These are phyloP conservation scores for Sechiopsis laciniata DNA, from an alignment of 306 rosid species.

Conservation along the genomic window DNA sequence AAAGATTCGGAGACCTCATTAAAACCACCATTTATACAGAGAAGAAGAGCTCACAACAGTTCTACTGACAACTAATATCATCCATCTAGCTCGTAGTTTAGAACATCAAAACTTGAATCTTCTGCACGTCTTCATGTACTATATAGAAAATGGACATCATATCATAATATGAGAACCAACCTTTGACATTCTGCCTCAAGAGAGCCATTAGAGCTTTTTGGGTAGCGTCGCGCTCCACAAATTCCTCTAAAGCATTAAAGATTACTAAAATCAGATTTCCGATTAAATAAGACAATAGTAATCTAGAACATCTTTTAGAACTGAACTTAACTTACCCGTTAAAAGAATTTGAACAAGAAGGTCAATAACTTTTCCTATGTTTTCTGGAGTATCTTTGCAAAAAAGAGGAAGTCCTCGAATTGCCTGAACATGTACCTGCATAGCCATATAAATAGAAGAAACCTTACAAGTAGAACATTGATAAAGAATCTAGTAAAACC, in stretches of 20 bases:
- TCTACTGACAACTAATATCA: background rate
- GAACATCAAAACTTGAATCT: background rate
- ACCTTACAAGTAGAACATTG: constrained; percentile 10
- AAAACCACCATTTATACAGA: background rate
- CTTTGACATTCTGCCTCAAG: constrained; percentile 91
- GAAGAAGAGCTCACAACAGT: background rate
- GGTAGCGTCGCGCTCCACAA: constrained; percentile 97
- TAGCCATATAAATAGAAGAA: constrained; percentile 19
- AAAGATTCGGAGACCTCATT: background rate
- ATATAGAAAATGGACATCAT: constrained; percentile 9
- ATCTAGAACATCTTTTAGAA: background rate
- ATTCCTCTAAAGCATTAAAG: constrained; percentile 57
- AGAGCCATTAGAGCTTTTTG: constrained; percentile 95
- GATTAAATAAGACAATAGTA: constrained; percentile 9
- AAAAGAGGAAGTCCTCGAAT: constrained; percentile 96
- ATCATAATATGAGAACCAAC: constrained; percentile 33
- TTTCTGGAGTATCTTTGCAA: constrained; percentile 92
- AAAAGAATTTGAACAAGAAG: constrained; percentile 85
- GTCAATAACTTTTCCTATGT: constrained; percentile 79
- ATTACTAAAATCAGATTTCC: constrained; percentile 32
- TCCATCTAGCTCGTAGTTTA: background rate
- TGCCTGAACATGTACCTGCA: constrained; percentile 94
- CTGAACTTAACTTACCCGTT: constrained; percentile 42
- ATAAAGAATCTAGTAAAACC: background rate
- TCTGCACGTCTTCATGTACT: background rate